A percentile compares a stretch with the other conserved stretches of the same genome.
Evolutionary conservation across 2,329 filamentous ascomycete genomes (phyloP).

Genomic region (Verticillium dahliae): DNA sequence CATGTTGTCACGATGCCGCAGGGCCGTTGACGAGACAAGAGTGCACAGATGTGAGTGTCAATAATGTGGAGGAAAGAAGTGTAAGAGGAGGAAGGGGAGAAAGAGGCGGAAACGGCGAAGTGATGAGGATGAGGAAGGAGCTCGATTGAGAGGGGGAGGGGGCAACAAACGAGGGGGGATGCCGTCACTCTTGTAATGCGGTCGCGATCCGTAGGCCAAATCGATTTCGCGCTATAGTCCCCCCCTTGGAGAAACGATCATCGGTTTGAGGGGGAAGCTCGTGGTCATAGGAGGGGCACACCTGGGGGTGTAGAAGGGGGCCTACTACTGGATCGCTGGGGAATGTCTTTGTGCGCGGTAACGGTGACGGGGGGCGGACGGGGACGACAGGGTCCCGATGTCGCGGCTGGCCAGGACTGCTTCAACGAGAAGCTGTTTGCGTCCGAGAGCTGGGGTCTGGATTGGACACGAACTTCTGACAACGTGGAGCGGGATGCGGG

Average conservation of each 20-base stretch:
- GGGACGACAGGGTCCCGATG: not conserved
- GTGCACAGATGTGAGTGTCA: too few species aligned
- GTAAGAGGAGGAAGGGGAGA: not conserved
- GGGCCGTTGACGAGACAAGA: not conserved
- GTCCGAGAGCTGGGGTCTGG: not conserved
- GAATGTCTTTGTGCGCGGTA: not conserved
- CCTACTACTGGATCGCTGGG: not conserved
- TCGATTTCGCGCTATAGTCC: not conserved
- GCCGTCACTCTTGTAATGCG: not conserved
- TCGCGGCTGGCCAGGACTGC: not conserved
- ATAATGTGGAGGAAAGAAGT: too few species aligned
- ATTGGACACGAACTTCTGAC: not conserved
- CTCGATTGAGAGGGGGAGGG: not conserved
- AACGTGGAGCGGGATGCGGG: not conserved
- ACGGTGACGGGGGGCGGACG: not conserved
- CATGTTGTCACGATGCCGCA: constrained; percentile 5
- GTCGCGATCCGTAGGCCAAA: not conserved
- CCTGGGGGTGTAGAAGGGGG: not conserved
- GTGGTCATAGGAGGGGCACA: not conserved
- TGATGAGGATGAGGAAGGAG: not conserved
- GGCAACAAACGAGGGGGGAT: not conserved
- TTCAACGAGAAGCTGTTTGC: not conserved
- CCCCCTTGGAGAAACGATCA: not conserved
- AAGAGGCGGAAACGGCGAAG: not conserved
- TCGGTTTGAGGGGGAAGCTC: not conserved